Evolutionary conservation across 305 asterid genomes (phyloP), one percentile per base, ranked within the genome.

Genomic region (Nicotiana rustica): DNA sequence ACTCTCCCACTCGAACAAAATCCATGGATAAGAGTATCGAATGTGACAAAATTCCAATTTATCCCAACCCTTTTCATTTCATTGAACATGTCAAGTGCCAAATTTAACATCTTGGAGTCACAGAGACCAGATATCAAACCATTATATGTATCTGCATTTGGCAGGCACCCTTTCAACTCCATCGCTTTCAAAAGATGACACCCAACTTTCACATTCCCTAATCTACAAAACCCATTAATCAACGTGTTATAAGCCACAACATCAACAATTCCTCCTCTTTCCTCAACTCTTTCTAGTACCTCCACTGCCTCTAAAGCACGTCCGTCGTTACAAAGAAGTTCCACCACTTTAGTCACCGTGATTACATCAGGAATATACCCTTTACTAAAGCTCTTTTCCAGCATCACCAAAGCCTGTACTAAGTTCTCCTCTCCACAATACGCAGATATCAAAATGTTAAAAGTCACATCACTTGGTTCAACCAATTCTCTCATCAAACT

Each of bases 81-180:
- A 36, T 90, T 82, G 79, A 94, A 96, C 94, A 89, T 82, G 49
- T 94, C 97, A 82, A 91, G 88, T 68, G 97, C 97, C 6, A 89
- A 88, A 79, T 92, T 94, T 78, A 93, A 85, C 94, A 87, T 88
- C 61, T 82, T 47, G 21, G 86, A 84, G 57, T 90, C 91, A 68
- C 98, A 94, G 67, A 91, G 92, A 73, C 97, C 97, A 60, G 82
- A 67, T 33, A 96, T 93, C 90, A 96, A 80, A 65, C 89, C 80
- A 79, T 92, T 94, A 84, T 94, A 94, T 0, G 99, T 94, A 29
- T 87, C 92, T 1, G 87, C 84, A 87, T 88, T 93, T 2, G 99
- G 98, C 18, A 96, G 77, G 82, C 94, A 91, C 6, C 98, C 99
- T 82, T 91, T 94, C 86, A 84, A 85, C 90, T 94, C 98, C 99